These are phyloP conservation scores for Malassezia furfur DNA, from an alignment of 1,284 basidiomycete species.

Conservation along the genomic window DNA sequence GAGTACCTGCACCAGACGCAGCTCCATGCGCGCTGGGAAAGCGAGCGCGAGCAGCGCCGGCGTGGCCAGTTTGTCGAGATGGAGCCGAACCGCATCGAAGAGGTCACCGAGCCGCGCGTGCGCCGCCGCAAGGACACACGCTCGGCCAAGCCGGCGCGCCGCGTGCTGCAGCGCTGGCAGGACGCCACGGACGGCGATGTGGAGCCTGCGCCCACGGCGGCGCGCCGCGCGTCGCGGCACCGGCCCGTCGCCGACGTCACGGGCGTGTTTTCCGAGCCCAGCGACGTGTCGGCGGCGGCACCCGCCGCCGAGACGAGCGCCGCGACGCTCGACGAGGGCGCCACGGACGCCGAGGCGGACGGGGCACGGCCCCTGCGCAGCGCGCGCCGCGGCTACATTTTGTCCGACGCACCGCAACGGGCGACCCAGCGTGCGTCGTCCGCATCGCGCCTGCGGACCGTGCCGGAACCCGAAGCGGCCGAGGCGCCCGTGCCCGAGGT, in stretches of 20 bases:
- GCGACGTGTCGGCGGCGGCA: not conserved
- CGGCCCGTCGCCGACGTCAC: not conserved
- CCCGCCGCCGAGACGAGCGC: not conserved
- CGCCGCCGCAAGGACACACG: not conserved
- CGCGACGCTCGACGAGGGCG: not conserved
- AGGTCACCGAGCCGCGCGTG: not conserved
- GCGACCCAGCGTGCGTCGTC: no score
- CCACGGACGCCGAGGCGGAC: no score
- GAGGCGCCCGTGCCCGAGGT: no score
- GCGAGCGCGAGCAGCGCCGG: slow-evolving; percentile 15
- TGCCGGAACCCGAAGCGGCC: no score
- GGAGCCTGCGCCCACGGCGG: not conserved
- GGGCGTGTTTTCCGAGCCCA: not conserved
- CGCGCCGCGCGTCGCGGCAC: not conserved
- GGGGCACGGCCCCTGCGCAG: not conserved
- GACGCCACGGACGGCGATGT: not conserved
- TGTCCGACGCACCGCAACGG: no score
- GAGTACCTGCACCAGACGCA: slow-evolving; percentile 13
- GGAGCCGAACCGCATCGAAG: slow-evolving; percentile 10
- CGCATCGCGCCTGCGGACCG: no score
- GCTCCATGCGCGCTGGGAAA: slow-evolving; percentile 10
- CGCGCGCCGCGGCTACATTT: not conserved
- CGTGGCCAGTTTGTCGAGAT: slow-evolving; percentile 9
- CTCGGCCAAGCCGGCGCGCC: not conserved
- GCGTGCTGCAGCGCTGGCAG: slow-evolving; percentile 4